phyloP scores from a whole-genome alignment of 1,284 basidiomycete species.

The Marasmius fiardii region DNA sequence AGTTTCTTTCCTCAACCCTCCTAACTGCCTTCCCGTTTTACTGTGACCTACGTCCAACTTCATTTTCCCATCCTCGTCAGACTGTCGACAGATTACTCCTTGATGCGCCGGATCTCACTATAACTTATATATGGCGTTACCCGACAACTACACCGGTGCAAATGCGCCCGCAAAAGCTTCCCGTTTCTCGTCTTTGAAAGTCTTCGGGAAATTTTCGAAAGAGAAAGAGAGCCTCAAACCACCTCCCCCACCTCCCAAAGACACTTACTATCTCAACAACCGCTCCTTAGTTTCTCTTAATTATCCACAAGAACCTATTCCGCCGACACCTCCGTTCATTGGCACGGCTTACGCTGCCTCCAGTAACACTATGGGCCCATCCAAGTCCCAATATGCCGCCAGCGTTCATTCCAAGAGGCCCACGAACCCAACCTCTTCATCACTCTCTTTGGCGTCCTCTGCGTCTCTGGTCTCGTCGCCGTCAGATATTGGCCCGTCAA shows the following conservation, averaged over 20 bases:
- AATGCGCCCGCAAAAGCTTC: constrained; percentile 29
- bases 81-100: not conserved
- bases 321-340: constrained; percentile 30
- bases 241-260: constrained; percentile 67
- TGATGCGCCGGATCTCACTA: not conserved
- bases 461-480: constrained; percentile 16
- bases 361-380: constrained; percentile 29
- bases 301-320: constrained; percentile 36
- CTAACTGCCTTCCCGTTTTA: not conserved
- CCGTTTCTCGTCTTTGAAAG: constrained; percentile 58
- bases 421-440: constrained; percentile 16
- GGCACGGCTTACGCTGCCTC: constrained; percentile 31
- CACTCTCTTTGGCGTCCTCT: constrained; percentile 31
- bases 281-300: constrained; percentile 51
- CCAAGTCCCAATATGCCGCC: constrained; percentile 12
- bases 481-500: constrained; percentile 22
- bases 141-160: constrained; percentile 1
- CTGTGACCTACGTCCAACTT: not conserved
- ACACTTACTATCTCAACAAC: constrained; percentile 49
- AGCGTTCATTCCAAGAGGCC: constrained; percentile 15
- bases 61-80: not conserved
- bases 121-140: not conserved
- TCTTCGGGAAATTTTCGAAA: constrained; percentile 45
- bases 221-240: constrained; percentile 34
- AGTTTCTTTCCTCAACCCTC: not conserved